Evolutionary conservation across 2,329 filamentous ascomycete genomes (phyloP).

Genomic region (Colletotrichum tanaceti): DNA sequence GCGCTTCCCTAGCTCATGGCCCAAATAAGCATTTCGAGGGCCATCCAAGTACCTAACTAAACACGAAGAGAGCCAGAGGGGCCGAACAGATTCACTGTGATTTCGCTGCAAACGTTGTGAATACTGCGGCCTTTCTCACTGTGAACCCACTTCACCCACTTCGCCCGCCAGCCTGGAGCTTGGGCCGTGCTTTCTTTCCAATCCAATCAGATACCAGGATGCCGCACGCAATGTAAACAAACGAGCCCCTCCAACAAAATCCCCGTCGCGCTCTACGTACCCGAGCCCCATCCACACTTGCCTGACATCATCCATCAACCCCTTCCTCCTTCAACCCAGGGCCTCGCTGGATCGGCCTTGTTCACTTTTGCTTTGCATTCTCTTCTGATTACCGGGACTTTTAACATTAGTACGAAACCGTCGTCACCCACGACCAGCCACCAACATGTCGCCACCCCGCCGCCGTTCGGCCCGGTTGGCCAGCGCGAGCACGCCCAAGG

Average conservation of each 20-base stretch:
- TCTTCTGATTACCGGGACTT: neutral
- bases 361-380: constrained; percentile 12
- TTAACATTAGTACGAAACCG: constrained; percentile 17
- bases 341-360: constrained; percentile 23
- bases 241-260: constrained; percentile 34
- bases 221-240: constrained; percentile 38
- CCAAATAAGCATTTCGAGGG: constrained; percentile 21
- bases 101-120: constrained; percentile 14
- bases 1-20: constrained; percentile 10
- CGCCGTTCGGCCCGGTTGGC: constrained; percentile 60
- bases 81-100: constrained; percentile 2
- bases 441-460: constrained; percentile 55
- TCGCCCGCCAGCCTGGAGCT: constrained; percentile 24
- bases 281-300: constrained; percentile 28
- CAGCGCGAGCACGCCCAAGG: constrained; percentile 49
- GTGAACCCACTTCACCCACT: constrained; percentile 19
- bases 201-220: constrained; percentile 23
- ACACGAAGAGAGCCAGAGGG: constrained; percentile 5
- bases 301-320: constrained; percentile 40
- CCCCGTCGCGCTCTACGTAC: constrained; percentile 37
- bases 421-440: constrained; percentile 20
- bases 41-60: constrained; percentile 24
- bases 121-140: constrained; percentile 3
- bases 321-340: constrained; percentile 13
- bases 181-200: constrained; percentile 7